Conservation (phyloP, 2,329 filamentous ascomycete genomes). For the Lachnellula occidentalis region DNA sequence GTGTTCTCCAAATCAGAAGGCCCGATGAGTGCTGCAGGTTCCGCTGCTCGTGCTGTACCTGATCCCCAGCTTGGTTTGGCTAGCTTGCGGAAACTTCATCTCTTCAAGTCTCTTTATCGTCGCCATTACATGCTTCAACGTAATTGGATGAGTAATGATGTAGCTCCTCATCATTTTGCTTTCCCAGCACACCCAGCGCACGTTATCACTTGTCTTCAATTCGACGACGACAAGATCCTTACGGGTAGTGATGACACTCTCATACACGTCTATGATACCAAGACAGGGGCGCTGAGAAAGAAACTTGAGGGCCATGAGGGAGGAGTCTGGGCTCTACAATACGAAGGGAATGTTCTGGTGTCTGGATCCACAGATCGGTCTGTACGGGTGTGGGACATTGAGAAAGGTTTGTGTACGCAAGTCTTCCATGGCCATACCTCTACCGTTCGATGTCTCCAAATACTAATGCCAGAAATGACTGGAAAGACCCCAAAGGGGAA, state of each 20-base stretch:
- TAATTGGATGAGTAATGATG: conserved; percentile 83
- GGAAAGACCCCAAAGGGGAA: conserved; percentile 66
- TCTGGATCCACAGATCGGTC: conserved; percentile 95
- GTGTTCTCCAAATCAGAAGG: conserved; percentile 57
- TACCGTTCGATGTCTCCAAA: conserved; percentile 91
- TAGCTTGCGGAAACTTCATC: conserved; percentile 75
- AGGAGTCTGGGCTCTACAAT: conserved; percentile 95
- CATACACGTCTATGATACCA: conserved; percentile 97
- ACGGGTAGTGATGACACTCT: conserved; percentile 97
- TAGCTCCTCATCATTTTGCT: conserved; percentile 84
- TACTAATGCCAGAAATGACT: conserved; percentile 78
- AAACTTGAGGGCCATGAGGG: conserved; percentile 91
- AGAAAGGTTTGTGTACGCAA: conserved; percentile 85
- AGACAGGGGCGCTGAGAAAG: conserved; percentile 78
- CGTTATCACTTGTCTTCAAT: conserved; percentile 96
- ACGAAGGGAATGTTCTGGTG: conserved; percentile 89
- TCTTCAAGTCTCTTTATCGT: conserved; percentile 95
- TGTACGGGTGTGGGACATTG: conserved; percentile 99
- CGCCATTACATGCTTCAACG: conserved; percentile 85
- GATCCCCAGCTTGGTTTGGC: conserved; percentile 75
- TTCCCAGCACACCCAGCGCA: conserved; percentile 95
- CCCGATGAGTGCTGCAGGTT: conserved; percentile 78
- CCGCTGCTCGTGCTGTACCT: conserved; percentile 75
- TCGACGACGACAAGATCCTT: conserved; percentile 96
- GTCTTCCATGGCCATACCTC: conserved; percentile 97